Evolutionary conservation across 345 rosid species (phyloP).

Genomic region (Fremontodendron californicum): DNA sequence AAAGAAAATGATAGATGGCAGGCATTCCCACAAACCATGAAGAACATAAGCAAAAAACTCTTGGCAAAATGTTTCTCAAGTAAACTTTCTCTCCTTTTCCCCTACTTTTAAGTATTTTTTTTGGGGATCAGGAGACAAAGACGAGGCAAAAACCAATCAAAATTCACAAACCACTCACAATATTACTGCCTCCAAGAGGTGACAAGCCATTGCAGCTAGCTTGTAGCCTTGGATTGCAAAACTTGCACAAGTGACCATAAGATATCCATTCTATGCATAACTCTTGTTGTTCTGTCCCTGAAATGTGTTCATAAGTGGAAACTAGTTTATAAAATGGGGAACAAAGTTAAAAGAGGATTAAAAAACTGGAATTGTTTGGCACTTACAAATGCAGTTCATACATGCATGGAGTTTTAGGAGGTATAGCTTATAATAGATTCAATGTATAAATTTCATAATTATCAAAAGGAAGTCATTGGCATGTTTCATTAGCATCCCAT

Average conservation of each 20-base stretch:
- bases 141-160: conserved; percentile 19
- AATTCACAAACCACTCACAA: conserved; percentile 26
- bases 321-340: neutral
- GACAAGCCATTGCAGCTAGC: conserved; percentile 24
- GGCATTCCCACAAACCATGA: conserved; percentile 9
- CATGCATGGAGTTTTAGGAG: neutral
- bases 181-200: conserved; percentile 20
- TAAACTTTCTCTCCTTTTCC: neutral
- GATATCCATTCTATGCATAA: conserved; percentile 86
- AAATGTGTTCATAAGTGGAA: conserved; percentile 19
- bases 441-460: neutral
- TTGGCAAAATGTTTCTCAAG: neutral
- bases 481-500: neutral
- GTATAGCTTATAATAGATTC: neutral
- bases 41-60: conserved; percentile 3
- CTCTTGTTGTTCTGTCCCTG: conserved; percentile 74
- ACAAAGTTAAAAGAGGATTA: neutral
- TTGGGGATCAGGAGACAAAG: conserved; percentile 14
- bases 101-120: neutral
- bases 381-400: neutral
- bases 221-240: conserved; percentile 61
- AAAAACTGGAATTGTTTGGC: neutral
- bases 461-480: neutral
- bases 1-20: neutral
- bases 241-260: conserved; percentile 90